Conservation (phyloP, 1,284 basidiomycete genomes). For the Leccinum fallax region DNA sequence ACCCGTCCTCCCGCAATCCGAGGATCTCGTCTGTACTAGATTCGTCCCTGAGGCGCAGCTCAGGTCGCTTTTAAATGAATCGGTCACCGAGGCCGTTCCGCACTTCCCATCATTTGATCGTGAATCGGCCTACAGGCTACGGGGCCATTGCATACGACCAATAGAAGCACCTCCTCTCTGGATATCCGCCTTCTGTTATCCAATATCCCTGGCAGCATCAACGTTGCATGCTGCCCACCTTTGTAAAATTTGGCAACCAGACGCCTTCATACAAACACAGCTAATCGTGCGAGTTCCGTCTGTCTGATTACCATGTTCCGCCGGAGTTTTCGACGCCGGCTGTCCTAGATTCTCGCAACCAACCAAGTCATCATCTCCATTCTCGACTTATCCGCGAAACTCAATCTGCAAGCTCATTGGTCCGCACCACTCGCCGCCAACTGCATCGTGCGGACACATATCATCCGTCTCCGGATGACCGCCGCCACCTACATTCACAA, state of each 20-base stretch:
- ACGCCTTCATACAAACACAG: neutral
- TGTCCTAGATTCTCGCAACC: neutral
- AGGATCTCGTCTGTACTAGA: constrained; percentile 17
- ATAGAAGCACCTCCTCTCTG: constrained; percentile 1
- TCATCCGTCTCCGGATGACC: constrained; percentile 5
- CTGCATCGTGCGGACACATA: neutral
- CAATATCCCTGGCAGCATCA: constrained; percentile 1
- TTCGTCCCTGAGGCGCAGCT: constrained; percentile 8
- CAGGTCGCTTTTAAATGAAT: constrained; percentile 10
- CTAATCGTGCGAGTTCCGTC: neutral
- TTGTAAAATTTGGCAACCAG: constrained; percentile 3
- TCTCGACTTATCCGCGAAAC: constrained; percentile 2
- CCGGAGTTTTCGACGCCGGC: neutral
- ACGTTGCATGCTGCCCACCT: neutral
- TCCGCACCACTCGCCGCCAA: neutral
- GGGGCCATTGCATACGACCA: neutral
- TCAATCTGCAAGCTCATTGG: neutral
- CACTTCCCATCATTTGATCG: constrained; percentile 19
- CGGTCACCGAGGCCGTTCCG: constrained; percentile 4
- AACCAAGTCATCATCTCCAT: neutral
- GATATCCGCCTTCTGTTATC: constrained; percentile 10
- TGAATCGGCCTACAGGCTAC: constrained; percentile 19
- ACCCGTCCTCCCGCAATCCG: constrained; percentile 19
- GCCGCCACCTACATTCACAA: constrained; percentile 1
- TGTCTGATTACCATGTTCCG: neutral